A percentile compares a stretch with the other conserved stretches of the same genome.
These are phyloP conservation scores for Knoxdaviesia proteae DNA, from an alignment of 2,329 filamentous ascomycete species.

Conservation along the genomic window DNA sequence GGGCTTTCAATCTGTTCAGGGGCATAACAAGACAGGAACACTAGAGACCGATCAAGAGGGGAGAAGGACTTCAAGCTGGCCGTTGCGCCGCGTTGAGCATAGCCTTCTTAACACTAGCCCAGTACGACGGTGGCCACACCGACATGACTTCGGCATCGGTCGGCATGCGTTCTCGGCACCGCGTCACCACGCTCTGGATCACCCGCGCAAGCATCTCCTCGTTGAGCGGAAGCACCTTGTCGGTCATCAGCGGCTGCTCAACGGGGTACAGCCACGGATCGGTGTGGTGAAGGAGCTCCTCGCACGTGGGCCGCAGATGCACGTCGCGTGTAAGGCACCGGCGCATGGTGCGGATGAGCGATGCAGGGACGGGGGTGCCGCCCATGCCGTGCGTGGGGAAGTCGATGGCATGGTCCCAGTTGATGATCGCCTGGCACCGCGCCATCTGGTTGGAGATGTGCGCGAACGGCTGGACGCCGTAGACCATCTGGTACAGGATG, in stretches of 20 bases:
- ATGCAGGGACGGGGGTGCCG: slow-evolving; percentile 34
- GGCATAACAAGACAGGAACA: neutral
- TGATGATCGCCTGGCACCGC: slow-evolving; percentile 70
- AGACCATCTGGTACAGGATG: slow-evolving; percentile 95
- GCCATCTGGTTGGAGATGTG: slow-evolving; percentile 78
- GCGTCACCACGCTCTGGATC: slow-evolving; percentile 38
- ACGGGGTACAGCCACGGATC: slow-evolving; percentile 45
- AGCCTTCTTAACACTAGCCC: slow-evolving; percentile 34
- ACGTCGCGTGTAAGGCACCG: slow-evolving; percentile 42
- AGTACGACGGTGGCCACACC: slow-evolving; percentile 41
- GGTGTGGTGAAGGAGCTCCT: slow-evolving; percentile 33
- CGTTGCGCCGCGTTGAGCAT: slow-evolving; percentile 9
- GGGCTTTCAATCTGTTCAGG: neutral
- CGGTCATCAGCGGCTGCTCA: slow-evolving; percentile 20
- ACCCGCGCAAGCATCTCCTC: slow-evolving; percentile 41
- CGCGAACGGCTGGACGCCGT: slow-evolving; percentile 86
- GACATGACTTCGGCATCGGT: slow-evolving; percentile 33
- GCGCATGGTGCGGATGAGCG: slow-evolving; percentile 38
- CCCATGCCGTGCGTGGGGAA: slow-evolving; percentile 52
- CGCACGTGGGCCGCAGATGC: slow-evolving; percentile 40
- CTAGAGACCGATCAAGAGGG: neutral
- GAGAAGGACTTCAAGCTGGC: neutral
- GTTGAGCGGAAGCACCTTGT: slow-evolving; percentile 35
- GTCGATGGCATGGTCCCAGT: slow-evolving; percentile 52
- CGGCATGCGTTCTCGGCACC: slow-evolving; percentile 36